phyloP scores from a whole-genome alignment of 768 basidiomycete species.

The Leccinellum albellum region DNA sequence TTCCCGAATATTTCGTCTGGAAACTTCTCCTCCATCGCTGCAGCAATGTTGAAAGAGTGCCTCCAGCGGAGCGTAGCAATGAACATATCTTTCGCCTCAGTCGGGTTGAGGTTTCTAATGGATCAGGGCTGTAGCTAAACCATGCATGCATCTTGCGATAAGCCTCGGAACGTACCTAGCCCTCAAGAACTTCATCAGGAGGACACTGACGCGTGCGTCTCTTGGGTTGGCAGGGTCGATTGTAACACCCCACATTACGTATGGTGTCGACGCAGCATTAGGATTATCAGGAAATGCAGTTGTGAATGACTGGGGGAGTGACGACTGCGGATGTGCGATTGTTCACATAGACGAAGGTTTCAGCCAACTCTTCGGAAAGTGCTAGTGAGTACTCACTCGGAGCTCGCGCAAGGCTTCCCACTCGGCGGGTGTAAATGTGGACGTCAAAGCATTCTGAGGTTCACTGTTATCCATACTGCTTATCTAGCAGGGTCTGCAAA shows the following conservation, averaged over 20 bases:
- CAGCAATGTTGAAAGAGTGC: slow-evolving; percentile 59
- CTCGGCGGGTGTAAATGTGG: slow-evolving; percentile 66
- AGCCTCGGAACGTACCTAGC: slow-evolving; percentile 36
- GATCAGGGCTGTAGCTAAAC: background rate
- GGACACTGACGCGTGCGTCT: slow-evolving; percentile 66
- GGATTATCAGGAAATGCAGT: slow-evolving; percentile 59
- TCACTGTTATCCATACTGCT: slow-evolving; percentile 38
- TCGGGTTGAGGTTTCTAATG: slow-evolving; percentile 47
- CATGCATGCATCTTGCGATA: background rate
- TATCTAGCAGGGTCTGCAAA: too few species aligned
- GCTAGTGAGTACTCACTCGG: slow-evolving; percentile 41
- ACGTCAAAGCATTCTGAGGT: slow-evolving; percentile 66
- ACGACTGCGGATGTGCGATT: slow-evolving; percentile 18
- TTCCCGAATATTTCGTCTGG: slow-evolving; percentile 60
- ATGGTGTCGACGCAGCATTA: slow-evolving; percentile 46
- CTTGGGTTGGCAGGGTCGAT: slow-evolving; percentile 55
- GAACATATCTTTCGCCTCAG: slow-evolving; percentile 62
- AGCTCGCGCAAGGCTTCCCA: slow-evolving; percentile 69
- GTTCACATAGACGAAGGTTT: background rate
- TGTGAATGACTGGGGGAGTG: slow-evolving; percentile 51
- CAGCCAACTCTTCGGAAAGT: background rate
- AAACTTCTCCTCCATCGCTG: slow-evolving; percentile 55
- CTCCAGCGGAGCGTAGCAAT: slow-evolving; percentile 70
- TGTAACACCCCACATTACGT: slow-evolving; percentile 67
- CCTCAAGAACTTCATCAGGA: slow-evolving; percentile 79